Base-by-base conservation (phyloP, 2,329 filamentous ascomycete genomes). In the Aspergillus alliaceus region DNA sequence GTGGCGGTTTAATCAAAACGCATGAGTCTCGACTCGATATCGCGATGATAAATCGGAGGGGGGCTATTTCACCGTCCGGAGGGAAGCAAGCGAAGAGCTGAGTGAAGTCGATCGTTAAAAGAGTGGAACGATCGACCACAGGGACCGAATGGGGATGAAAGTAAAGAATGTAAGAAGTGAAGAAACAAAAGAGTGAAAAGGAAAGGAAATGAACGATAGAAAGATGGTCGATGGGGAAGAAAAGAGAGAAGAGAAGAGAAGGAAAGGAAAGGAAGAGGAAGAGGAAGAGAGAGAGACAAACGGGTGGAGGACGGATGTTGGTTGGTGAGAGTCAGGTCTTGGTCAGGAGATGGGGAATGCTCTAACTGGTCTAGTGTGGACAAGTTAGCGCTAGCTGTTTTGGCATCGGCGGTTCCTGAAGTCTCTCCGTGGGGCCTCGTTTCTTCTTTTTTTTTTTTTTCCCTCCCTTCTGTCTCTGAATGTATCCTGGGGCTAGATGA, bases 121-220 rank as follows among this genome's bases (percentile, higher is more conserved):
- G 79, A 82, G 79, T 80, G 79, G 76, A 79, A 79, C 78, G 75
- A 75, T 65, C 72, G 66, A 75, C 72, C 72, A 68, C 71, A 65
- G 69, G 59, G 59, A 70, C 64, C 59, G 66, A 65, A 69, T 67
- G 64, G 64, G 64, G 69, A 62, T 63, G 60, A 61, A 63, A 57
- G 61, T 57, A 46, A 63, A 55, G 59, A 60, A 54, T 60, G 61
- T 65, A 64, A 59, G 59, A 66, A 64, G 59, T 59, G 62, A 63
- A 66, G 61, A 58, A 64, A 60, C 66, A 60, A 61, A 59, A 65
- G 67, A 72, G 66, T 64, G 66, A 59, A 65, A 60, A 59, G 58
- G 63, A 63, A 64, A 63, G 62, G 59, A 63, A 59, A 66, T 64
- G 59, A 63, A 64, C 59, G 65, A 66, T 58, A 65, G 57, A 60